Evolutionary conservation across 345 rosid species (phyloP), one percentile per base, ranked within the genome.

Genomic region (Ceriops zippeliana): DNA sequence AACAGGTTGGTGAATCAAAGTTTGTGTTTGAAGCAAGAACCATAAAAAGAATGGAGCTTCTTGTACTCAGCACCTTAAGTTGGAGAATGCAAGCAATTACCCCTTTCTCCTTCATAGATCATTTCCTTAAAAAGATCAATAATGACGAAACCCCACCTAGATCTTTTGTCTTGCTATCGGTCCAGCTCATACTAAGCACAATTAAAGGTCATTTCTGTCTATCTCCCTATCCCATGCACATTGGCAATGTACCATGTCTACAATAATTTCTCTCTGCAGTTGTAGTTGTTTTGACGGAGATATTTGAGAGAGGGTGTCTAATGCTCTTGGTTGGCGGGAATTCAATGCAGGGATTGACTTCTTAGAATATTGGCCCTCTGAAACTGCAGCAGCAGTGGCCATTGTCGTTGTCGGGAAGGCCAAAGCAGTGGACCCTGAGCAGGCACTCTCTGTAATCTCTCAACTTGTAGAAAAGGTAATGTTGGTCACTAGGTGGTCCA

Each of bases 51-150:
- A 89, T 89, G 96, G 96, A 89, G 76, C 85, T 89, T 75, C 78
- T 89, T 32, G 89, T 89, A 20, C 68, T 87, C 60, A 87, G 89
- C 78, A 87, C 84, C 34, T 78, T 87, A 82, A 68, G 37, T 24
- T 89, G 92, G 96, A 87, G 92, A 72, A 85, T 89, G 96, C 90
- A 87, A 69, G 78, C 96, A 22, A 75, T 87, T 52, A 84, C 96
- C 22, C 96, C 96, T 6, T 84, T 87, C 74, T 80, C 89, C 61
- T 89, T 78, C 82, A 49, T 89, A 16, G 87, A 83, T 74, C 51
- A 80, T 80, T 89, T 87, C 83, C 76, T 84, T 59, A 46, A 53
- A 76, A 84, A 80, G 84, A 78, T 87, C 78, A 78, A 73, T 57
- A 86, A 81, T 60, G 83, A 78, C 62, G 74, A 75, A 57, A 64